phyloP scores from a whole-genome alignment of 2,329 filamentous ascomycete genomes.

The Pseudogymnoascus sp. region DNA sequence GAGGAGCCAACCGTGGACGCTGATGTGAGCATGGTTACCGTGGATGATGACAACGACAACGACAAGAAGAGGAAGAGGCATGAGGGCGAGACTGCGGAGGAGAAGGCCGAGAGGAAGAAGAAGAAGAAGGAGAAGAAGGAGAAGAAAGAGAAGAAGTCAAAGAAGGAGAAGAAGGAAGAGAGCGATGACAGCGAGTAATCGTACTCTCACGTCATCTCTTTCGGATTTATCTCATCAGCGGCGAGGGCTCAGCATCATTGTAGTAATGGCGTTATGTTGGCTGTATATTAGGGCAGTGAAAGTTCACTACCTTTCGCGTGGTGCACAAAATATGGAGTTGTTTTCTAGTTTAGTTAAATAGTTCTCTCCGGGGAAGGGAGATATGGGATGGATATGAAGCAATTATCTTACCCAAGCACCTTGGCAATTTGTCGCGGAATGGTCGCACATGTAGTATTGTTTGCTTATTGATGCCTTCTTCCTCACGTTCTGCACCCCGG shows the following conservation, averaged over 20 bases:
- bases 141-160: constrained; percentile 39
- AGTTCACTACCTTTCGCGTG: constrained; percentile 10
- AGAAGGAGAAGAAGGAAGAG: constrained; percentile 29
- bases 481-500: not conserved
- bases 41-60: constrained; percentile 47
- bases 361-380: not conserved
- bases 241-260: constrained; percentile 10
- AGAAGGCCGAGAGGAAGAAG: constrained; percentile 44
- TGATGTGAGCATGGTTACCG: constrained; percentile 42
- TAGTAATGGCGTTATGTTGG: constrained; percentile 9
- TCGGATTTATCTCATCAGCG: constrained; percentile 5
- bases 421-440: not conserved
- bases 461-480: not conserved
- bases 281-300: constrained; percentile 10
- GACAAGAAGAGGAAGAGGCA: constrained; percentile 74
- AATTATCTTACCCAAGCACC: not conserved
- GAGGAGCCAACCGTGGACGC: constrained; percentile 30
- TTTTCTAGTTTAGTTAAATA: constrained; percentile 9
- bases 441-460: not conserved
- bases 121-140: constrained; percentile 45
- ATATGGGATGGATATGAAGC: constrained; percentile 3
- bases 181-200: constrained; percentile 40
- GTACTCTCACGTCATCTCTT: constrained; percentile 14
- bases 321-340: constrained; percentile 10
- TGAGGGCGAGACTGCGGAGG: constrained; percentile 64